phyloP scores from a whole-genome alignment of 1,284 basidiomycete species.

The Exobasidium cylindrosporum region DNA sequence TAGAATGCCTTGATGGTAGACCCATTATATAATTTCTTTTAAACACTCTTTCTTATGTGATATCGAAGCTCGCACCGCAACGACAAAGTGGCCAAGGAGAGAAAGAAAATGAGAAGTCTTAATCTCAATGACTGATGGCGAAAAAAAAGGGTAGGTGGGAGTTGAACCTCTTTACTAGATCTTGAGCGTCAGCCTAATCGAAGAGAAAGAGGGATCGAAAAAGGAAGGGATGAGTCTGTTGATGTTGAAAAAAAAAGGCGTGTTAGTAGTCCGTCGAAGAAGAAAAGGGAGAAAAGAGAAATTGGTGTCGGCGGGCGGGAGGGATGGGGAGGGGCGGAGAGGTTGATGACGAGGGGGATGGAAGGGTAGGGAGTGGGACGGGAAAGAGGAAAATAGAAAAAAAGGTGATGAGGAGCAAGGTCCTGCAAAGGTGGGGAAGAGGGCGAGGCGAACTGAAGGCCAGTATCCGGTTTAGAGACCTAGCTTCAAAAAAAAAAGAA shows the following conservation, averaged over 20 bases:
- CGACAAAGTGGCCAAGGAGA: background rate
- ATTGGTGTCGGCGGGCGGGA: constrained; percentile 13
- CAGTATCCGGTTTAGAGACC: background rate
- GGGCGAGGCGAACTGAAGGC: background rate
- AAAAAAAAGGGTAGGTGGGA: constrained; percentile 3
- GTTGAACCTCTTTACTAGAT: background rate
- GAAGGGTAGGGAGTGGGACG: constrained; percentile 13
- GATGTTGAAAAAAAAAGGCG: background rate
- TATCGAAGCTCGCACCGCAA: background rate
- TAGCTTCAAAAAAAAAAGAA: no score
- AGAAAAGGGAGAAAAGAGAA: constrained; percentile 12
- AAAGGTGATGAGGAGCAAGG: background rate
- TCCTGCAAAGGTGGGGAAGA: background rate
- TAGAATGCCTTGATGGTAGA: constrained; percentile 41
- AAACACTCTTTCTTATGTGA: background rate
- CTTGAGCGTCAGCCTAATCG: background rate
- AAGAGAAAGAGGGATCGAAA: background rate
- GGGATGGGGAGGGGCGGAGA: constrained; percentile 15
- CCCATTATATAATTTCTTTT: constrained; percentile 30
- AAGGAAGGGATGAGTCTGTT: background rate
- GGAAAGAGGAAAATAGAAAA: background rate
- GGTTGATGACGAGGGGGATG: background rate
- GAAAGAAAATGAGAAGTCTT: background rate
- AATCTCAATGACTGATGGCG: no score
- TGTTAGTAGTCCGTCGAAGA: constrained; percentile 4